Percentiles rank a stretch among this genome's conserved stretches.
Evolutionary conservation across 768 basidiomycete genomes (phyloP).

Genomic region (Dacryopinax primogenitus): DNA sequence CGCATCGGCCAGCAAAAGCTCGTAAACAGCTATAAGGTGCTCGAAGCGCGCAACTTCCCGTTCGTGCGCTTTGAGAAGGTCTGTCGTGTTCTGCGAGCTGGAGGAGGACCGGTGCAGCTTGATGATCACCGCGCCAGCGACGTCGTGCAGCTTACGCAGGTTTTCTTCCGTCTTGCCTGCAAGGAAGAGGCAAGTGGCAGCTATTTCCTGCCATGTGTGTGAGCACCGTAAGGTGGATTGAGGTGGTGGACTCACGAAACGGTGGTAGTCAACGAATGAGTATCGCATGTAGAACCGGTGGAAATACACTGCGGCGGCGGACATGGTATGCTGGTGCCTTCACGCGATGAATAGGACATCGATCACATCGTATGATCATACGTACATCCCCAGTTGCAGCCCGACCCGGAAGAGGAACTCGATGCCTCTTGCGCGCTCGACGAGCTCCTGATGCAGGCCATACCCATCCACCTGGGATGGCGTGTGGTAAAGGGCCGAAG

Average conservation of each 20-base stretch:
- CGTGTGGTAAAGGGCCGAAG: slow-evolving; percentile 43
- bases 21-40: slow-evolving; percentile 52
- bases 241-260: slow-evolving; percentile 38
- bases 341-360: slow-evolving; percentile 29
- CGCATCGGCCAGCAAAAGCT: slow-evolving; percentile 68
- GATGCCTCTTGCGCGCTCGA: slow-evolving; percentile 66
- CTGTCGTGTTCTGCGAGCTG: slow-evolving; percentile 1
- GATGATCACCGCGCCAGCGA: slow-evolving; percentile 58
- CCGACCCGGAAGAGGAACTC: slow-evolving; percentile 78
- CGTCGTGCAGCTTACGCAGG: slow-evolving; percentile 73
- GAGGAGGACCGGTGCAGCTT: slow-evolving; percentile 31
- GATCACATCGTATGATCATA: slow-evolving; percentile 16
- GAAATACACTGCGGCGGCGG: slow-evolving; percentile 81
- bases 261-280: slow-evolving; percentile 68
- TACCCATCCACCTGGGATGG: slow-evolving; percentile 42
- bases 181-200: slow-evolving; percentile 74
- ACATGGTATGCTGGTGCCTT: slow-evolving; percentile 54
- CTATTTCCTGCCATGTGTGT: slow-evolving; percentile 47
- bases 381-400: slow-evolving; percentile 62
- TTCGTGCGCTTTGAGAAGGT: not conserved
- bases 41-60: slow-evolving; percentile 70
- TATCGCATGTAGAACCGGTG: slow-evolving; percentile 85
- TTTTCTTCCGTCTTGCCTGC: slow-evolving; percentile 90
- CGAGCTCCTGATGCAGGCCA: slow-evolving; percentile 51
- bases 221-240: slow-evolving; percentile 5